A percentile compares a stretch with the other conserved stretches of the same genome.
Evolutionary conservation across 352 stramenopile genomes (phyloP).

Genomic region (Globisporangium yorkense): DNA sequence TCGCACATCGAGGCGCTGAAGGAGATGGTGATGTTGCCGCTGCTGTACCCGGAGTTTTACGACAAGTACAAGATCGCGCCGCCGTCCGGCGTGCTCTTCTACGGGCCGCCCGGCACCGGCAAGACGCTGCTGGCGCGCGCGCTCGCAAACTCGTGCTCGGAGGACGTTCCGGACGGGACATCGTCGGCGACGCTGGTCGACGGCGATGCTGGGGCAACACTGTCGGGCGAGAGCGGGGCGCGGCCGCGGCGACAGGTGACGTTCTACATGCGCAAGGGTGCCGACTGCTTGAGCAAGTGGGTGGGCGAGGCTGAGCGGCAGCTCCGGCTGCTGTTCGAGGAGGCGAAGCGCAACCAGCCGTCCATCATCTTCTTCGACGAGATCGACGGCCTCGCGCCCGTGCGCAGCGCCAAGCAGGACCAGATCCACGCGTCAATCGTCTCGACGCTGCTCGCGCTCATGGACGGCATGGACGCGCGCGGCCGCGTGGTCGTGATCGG

Average conservation of each 20-base stretch:
- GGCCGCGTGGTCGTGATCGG: conserved; percentile 96
- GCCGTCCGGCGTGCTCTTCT: conserved; percentile 85
- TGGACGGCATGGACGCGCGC: conserved; percentile 87
- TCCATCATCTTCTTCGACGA: conserved; percentile 96
- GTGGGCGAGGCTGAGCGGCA: conserved; percentile 90
- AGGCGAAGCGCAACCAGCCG: conserved; percentile 84
- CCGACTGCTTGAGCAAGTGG: conserved; percentile 90
- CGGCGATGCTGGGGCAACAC: neutral
- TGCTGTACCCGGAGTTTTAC: conserved; percentile 92
- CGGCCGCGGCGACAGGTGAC: conserved; percentile 64
- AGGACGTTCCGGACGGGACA: conserved; percentile 22
- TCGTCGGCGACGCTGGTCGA: neutral
- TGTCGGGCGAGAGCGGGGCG: conserved; percentile 1
- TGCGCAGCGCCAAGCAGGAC: conserved; percentile 90
- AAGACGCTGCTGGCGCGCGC: conserved; percentile 90
- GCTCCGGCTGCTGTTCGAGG: conserved; percentile 88
- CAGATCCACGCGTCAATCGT: conserved; percentile 93
- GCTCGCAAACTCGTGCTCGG: conserved; percentile 83
- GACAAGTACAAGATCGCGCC: conserved; percentile 83
- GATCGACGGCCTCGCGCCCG: conserved; percentile 89
- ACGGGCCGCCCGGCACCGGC: conserved; percentile 88
- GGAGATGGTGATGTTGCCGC: conserved; percentile 92
- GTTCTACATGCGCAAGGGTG: conserved; percentile 94
- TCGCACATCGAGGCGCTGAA: conserved; percentile 88
- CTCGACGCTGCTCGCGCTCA: conserved; percentile 89